Evolutionary conservation across 2,329 filamentous ascomycete genomes (phyloP), one percentile per base, ranked within the genome.

Genomic region (Coniochaeta prunicola): DNA sequence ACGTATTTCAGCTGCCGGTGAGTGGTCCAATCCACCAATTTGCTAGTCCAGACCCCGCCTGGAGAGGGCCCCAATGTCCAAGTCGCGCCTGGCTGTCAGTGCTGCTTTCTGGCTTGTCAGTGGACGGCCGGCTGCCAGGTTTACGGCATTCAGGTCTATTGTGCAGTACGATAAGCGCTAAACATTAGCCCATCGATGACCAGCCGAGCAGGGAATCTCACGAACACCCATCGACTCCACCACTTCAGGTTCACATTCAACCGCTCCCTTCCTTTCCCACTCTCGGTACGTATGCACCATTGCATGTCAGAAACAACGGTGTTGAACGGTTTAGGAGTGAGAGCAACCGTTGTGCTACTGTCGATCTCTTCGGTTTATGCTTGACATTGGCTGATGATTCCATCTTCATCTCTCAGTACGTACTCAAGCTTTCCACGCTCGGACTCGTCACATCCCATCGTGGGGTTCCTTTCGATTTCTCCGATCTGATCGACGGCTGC

Each of bases 101-200:
- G 45, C 45, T 50, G 13, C 3, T 28, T 28, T 28, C 45, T 12
- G 21, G 21, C 24, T n/a, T 50, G 10, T 50, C 24, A 50, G 45
- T 50, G 45, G 45, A 28, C 45, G 45, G 26, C 24, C 45, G 45
- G 45, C 24, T 50, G 45, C 45, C 45, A 50, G 36, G 36, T 17
- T 38, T n/a, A n/a, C n/a, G 36, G 36, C 36, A 38, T 38, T 38
- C 36, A 38, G 45, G 21, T 50, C 45, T 50, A n/a, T n/a, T n/a
- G n/a, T n/a, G n/a, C n/a, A n/a, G n/a, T n/a, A 26, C 45, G 45
- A 50, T 50, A 50, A 50, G 45, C 45, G 45, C 45, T 50, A 50
- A 50, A 6, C 10, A 5, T 30, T 4, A 21, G 21, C 26, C 45
- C 21, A 28, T 28, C 45, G 30, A 13, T 50, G 45, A 30, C 10